Conservation (phyloP, 2,329 filamentous ascomycete genomes). For the Colletotrichum cereale region DNA sequence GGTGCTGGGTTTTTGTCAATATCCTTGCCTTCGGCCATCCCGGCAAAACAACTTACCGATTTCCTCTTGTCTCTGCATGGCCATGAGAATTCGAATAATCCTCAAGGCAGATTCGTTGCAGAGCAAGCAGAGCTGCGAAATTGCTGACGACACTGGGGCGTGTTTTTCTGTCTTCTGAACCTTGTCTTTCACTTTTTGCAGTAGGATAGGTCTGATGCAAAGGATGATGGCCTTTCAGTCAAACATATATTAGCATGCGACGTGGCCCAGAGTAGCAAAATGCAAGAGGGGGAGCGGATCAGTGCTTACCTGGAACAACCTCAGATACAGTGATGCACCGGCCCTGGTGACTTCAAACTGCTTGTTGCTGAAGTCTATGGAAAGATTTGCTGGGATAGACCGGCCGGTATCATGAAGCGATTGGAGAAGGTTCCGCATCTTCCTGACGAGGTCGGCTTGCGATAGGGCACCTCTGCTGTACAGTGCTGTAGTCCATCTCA, state of each 20-base stretch:
- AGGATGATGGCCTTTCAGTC: conserved; percentile 47
- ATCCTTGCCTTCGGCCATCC: not conserved
- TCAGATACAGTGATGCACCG: conserved; percentile 46
- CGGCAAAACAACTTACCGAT: conserved; percentile 36
- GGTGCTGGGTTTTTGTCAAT: conserved; percentile 32
- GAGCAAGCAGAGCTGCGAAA: conserved; percentile 43
- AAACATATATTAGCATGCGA: not conserved
- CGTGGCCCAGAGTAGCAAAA: not conserved
- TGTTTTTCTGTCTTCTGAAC: conserved; percentile 42
- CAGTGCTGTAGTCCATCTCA: conserved; percentile 37
- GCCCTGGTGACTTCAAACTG: conserved; percentile 43
- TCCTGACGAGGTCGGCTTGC: conserved; percentile 45
- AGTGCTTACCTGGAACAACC: conserved; percentile 44
- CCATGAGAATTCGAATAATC: conserved; percentile 44
- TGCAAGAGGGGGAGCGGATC: not conserved
- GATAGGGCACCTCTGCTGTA: conserved; percentile 45
- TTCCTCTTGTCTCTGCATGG: conserved; percentile 42
- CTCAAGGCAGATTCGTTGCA: conserved; percentile 46
- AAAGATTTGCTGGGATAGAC: conserved; percentile 44
- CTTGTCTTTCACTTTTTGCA: conserved; percentile 48
- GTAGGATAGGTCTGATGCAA: conserved; percentile 46
- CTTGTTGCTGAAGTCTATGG: conserved; percentile 44
- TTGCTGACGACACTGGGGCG: conserved; percentile 38
- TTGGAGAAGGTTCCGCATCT: conserved; percentile 43
- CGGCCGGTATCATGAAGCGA: conserved; percentile 43